Conservation (phyloP, 2,329 filamentous ascomycete species). For the Fusarium lateritium region DNA sequence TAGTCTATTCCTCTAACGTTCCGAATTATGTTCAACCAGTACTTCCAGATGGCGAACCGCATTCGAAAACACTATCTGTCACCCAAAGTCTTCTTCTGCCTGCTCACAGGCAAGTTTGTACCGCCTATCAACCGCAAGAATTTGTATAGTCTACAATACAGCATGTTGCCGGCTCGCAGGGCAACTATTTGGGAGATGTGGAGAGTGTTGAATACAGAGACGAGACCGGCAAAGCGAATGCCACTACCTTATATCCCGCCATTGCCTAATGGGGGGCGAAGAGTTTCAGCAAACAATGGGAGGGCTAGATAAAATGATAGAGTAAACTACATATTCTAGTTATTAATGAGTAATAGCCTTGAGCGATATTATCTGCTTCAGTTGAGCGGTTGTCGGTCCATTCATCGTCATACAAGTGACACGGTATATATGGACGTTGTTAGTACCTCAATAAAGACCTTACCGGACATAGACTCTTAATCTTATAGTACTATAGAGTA, state of each 20-base stretch:
- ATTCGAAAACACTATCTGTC: slow-evolving; percentile 97
- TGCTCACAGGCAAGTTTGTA: slow-evolving; percentile 91
- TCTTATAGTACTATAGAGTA: background rate
- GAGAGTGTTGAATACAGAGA: slow-evolving; percentile 73
- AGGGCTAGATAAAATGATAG: slow-evolving; percentile 46
- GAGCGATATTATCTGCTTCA: background rate
- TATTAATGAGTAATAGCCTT: slow-evolving; percentile 19
- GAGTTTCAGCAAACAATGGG: slow-evolving; percentile 49
- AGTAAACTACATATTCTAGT: slow-evolving; percentile 4
- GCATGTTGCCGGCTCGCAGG: slow-evolving; percentile 90
- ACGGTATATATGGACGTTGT: too few relatives aligned
- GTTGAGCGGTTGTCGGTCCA: too few relatives aligned
- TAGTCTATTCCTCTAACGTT: slow-evolving; percentile 91
- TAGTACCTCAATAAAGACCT: too few relatives aligned
- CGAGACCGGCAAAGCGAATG: slow-evolving; percentile 62
- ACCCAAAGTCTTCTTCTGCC: slow-evolving; percentile 86
- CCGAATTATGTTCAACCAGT: slow-evolving; percentile 96
- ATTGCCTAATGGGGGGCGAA: slow-evolving; percentile 52
- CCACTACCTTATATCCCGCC: slow-evolving; percentile 54
- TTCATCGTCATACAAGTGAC: too few relatives aligned
- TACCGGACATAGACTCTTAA: too few relatives aligned
- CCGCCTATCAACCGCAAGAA: slow-evolving; percentile 96
- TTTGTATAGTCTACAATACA: slow-evolving; percentile 96
- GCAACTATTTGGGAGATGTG: slow-evolving; percentile 90
- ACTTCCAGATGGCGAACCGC: slow-evolving; percentile 93